Evolutionary conservation across 305 asterid species (phyloP).

Genomic region (Fraxinus floribunda): DNA sequence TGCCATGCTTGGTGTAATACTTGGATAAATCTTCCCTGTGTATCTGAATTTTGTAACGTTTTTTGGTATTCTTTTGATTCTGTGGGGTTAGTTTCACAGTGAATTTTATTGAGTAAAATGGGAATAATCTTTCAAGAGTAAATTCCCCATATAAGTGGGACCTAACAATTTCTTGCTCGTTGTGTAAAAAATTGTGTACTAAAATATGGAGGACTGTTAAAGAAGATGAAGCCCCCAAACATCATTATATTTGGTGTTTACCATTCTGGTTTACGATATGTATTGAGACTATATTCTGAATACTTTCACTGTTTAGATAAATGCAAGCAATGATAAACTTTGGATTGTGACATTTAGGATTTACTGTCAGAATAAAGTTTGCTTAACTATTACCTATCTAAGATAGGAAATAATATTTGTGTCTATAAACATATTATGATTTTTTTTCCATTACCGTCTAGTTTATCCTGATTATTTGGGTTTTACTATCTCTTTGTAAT

Average conservation of each 20-base stretch:
- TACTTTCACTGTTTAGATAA: background rate
- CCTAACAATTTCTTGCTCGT: background rate
- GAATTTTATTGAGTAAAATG: background rate
- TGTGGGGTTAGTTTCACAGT: background rate
- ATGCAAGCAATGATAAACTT: background rate
- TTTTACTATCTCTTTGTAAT: background rate
- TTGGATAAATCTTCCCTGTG: background rate
- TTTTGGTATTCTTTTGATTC: background rate
- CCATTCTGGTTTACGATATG: background rate
- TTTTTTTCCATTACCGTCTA: background rate
- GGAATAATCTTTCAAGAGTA: background rate
- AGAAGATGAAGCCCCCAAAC: background rate
- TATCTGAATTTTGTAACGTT: background rate
- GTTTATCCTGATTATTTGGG: background rate
- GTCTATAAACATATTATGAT: background rate
- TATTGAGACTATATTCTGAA: background rate
- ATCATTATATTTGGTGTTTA: background rate
- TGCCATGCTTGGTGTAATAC: constrained; percentile 1
- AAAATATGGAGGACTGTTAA: background rate
- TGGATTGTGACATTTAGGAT: background rate
- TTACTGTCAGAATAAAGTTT: background rate
- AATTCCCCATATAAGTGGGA: background rate
- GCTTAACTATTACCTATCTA: background rate
- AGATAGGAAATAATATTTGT: background rate
- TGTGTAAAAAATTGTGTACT: background rate